Conservation (phyloP, 2,329 filamentous ascomycete genomes). For the Alternaria tenuissima region DNA sequence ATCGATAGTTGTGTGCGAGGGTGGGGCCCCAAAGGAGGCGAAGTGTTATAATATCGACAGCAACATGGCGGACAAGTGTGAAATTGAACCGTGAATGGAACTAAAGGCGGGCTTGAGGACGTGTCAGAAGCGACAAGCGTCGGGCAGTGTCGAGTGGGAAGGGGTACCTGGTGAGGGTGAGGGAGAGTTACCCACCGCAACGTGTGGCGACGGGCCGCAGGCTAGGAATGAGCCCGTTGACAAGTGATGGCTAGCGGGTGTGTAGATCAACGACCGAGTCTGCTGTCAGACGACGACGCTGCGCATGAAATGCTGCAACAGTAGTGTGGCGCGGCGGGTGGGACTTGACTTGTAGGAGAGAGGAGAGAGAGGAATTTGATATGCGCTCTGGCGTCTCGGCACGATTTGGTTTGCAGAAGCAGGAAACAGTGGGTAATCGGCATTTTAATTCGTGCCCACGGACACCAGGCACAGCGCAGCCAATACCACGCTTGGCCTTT, state of each 20-base stretch:
- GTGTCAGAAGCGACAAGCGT: conserved; percentile 35
- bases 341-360: conserved; percentile 15
- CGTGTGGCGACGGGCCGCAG: conserved; percentile 43
- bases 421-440: conserved; percentile 21
- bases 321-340: conserved; percentile 23
- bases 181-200: conserved; percentile 43
- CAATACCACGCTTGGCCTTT: conserved; percentile 27
- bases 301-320: conserved; percentile 24
- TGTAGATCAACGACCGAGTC: conserved; percentile 18
- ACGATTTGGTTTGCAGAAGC: conserved; percentile 9
- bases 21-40: conserved; percentile 48
- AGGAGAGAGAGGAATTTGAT: conserved; percentile 32
- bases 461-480: conserved; percentile 11
- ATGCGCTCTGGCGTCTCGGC: conserved; percentile 28
- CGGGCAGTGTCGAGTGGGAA: conserved; percentile 31
- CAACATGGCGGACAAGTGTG: conserved; percentile 43
- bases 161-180: conserved; percentile 45
- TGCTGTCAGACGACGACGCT: conserved; percentile 20
- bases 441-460: conserved; percentile 19
- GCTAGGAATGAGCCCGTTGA: conserved; percentile 30
- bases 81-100: conserved; percentile 42
- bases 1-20: conserved; percentile 24
- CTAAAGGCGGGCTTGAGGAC: conserved; percentile 24
- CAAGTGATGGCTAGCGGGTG: conserved; percentile 13
- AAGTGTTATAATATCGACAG: conserved; percentile 48